These are phyloP conservation scores for Cicer bijugum DNA, from an alignment of 306 rosid genomes.

Conservation along the genomic window DNA sequence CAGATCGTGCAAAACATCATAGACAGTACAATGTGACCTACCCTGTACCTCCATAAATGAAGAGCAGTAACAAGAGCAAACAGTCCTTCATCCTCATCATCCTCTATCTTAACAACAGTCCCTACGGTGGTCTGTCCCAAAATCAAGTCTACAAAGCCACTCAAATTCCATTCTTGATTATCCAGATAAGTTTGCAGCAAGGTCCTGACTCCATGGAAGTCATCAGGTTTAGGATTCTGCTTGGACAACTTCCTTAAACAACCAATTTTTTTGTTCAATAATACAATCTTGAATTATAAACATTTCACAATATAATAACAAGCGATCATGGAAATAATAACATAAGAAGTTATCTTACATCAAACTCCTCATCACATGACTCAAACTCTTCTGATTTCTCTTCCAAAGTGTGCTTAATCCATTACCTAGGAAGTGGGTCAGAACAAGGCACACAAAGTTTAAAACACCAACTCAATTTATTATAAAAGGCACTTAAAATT, in stretches of 20 bases:
- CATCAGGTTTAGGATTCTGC: conserved; percentile 79
- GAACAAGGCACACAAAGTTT: conserved; percentile 14
- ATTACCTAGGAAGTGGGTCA: conserved; percentile 49
- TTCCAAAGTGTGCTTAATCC: conserved; percentile 42
- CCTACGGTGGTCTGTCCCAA: conserved; percentile 76
- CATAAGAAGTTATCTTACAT: conserved; percentile 51
- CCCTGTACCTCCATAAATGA: conserved; percentile 74
- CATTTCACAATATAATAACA: neutral
- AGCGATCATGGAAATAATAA: neutral
- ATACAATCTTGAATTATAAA: neutral
- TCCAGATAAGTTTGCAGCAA: conserved; percentile 78
- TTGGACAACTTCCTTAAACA: conserved; percentile 68
- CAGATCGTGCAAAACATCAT: neutral
- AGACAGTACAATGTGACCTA: conserved; percentile 42
- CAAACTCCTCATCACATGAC: conserved; percentile 67
- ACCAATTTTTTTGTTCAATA: conserved; percentile 8
- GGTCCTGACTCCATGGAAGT: conserved; percentile 87
- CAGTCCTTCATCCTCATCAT: conserved; percentile 80
- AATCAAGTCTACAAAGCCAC: conserved; percentile 71
- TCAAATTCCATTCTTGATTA: conserved; percentile 75
- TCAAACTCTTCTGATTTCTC: conserved; percentile 46
- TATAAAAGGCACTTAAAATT: neutral
- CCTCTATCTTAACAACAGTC: conserved; percentile 74
- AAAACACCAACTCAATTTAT: neutral
- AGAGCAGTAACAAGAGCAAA: conserved; percentile 72